Base-by-base conservation (phyloP, 345 rosid genomes). In the Hypericum perforatum region DNA sequence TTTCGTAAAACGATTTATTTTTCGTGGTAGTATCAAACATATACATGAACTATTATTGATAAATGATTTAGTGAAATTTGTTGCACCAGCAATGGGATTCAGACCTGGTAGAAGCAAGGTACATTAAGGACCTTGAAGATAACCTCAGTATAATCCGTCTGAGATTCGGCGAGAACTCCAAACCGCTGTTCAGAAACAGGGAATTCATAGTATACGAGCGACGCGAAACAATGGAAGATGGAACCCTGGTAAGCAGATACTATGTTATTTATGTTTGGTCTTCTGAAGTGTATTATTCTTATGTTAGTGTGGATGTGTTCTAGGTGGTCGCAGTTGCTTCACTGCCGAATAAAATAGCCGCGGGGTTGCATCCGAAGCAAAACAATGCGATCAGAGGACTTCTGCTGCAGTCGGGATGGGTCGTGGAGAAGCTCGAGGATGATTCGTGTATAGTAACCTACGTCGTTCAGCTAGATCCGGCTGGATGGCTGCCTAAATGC, bases 401-500 rank as follows among this genome's bases (percentile, higher is more conserved):
- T 7, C 59, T 86, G 63, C 67, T 84, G 67, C 84, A 81, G 56
- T 84, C 95, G 32, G 95, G 95, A 6, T 86, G 92, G 95, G 89
- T 83, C 38, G 91, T 86, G 56, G 95, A 86, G 78, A 79, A 84
- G 70, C 79, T 81, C 56, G 80, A 83, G 32, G 80, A 76, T 57
- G 60, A 75, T 41, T 83, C 92, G 13, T 86, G 86, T 59, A 66
- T 74, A 65, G 84, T 86, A 48, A 86, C 95, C 22, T 83, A 83
- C 48, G 95, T 81, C 56, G 80, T 78, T 56, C 95, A 83, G 95
- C 63, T 86, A 49, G 95, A 86, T 73, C 92, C 89, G n/a, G 83
- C 88, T 45, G 92, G 91, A 72, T 86, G 95, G 95, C 69, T 83
- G 45, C 91, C 91, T 12, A 86, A 73, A 67, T 81, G 78, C 73